Evolutionary conservation across 805 yeast species (phyloP), one percentile per base, ranked within the genome.

Genomic region (Ogataea pignaliae): DNA sequence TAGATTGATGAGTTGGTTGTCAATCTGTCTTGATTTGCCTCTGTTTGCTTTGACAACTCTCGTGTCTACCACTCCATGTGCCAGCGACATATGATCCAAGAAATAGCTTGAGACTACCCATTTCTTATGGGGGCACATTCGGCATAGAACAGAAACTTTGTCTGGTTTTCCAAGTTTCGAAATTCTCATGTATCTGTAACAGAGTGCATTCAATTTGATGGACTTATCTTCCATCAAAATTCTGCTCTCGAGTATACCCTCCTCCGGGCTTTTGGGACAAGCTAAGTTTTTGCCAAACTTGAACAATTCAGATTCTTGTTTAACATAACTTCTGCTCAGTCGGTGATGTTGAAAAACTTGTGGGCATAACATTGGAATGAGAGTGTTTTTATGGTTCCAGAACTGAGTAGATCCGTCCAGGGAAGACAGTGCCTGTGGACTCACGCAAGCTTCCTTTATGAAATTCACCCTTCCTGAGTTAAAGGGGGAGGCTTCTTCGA

Each of bases 41-140:
- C 33, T 21, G 26, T 21, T 21, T 21, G 26, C 33, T 30, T 30
- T 13, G 9, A 30, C 14, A 30, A 9, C 9, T 17, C 29, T 18
- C 3, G 35, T 14, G 16, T 21, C 11, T 9, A 57, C 40, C 5
- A 59, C 42, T 3, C 63, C 63, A 39, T 59, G 63, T 1, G 60
- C 56, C 17, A 49, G n/a, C 6, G 48, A 36, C 49, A 59, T 43
- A 40, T 59, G 63, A 16, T 53, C 45, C 2, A 28, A 12, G 14
- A 50, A 51, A n/a, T 29, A 18, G 1, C 29, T 13, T 6, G 26
- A 11, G 4, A 42, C 40, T 16, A 58, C 43, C 62, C 61, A 58
- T 34, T 43, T 42, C 26, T 46, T 44, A 35, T 50, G 52, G 2
- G 50, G 46, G 21, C 62, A 58, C 47, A 57, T 39, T 28, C 60